These are phyloP conservation scores for Adansonia digitata DNA, from an alignment of 345 rosid species.

Conservation along the genomic window DNA sequence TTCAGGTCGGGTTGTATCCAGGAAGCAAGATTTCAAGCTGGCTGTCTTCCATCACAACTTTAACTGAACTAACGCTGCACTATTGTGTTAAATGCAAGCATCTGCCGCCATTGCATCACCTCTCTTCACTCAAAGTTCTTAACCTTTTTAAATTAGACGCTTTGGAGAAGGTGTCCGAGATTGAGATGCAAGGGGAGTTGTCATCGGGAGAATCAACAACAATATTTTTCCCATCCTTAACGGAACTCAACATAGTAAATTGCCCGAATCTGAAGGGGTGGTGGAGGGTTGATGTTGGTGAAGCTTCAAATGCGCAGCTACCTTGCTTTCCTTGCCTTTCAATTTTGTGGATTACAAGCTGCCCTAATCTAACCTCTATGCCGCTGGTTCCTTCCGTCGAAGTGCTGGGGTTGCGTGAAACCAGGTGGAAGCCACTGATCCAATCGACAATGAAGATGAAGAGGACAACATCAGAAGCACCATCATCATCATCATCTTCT, in stretches of 20 bases:
- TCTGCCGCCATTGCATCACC: background rate
- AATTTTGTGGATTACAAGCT: accelerated
- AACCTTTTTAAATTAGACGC: background rate
- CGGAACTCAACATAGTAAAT: accelerated
- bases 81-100: background rate
- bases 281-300: background rate
- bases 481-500: background rate
- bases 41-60: background rate
- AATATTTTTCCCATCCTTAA: background rate
- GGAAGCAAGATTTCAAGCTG: background rate
- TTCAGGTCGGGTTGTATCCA: background rate
- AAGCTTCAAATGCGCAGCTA: background rate
- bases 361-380: background rate
- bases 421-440: background rate
- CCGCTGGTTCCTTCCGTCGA: background rate
- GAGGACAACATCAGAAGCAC: background rate
- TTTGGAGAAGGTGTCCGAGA: background rate
- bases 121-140: background rate
- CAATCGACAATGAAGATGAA: background rate
- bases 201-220: background rate
- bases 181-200: background rate
- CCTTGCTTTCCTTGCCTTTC: slow-evolving; percentile 3
- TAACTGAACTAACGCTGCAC: background rate
- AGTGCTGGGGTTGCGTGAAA: background rate
- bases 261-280: background rate